These are phyloP conservation scores for Boletus tylopilopsis DNA, from an alignment of 768 basidiomycete species.

Conservation along the genomic window DNA sequence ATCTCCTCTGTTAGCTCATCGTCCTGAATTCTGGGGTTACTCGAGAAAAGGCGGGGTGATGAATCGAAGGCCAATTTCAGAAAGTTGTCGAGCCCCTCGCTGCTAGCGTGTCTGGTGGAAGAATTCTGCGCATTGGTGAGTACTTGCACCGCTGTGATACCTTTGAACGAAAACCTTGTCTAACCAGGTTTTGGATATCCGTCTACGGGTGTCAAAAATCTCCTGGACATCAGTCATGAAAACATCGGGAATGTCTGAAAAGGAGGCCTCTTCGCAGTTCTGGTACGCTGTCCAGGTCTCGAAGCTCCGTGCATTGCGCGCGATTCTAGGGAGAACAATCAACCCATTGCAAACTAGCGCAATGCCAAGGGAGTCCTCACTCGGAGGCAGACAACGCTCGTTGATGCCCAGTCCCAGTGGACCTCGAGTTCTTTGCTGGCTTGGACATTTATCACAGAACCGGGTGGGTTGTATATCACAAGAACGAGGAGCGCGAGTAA, in stretches of 20 bases:
- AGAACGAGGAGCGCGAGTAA: too few relatives aligned
- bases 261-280: constrained; percentile 46
- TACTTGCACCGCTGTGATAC: not conserved
- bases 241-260: constrained; percentile 40
- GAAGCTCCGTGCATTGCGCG: constrained; percentile 44
- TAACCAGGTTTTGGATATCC: constrained; percentile 41
- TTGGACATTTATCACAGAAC: constrained; percentile 27
- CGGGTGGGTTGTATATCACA: too few relatives aligned
- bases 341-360: not conserved
- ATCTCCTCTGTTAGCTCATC: constrained; percentile 36
- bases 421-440: constrained; percentile 10
- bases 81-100: constrained; percentile 20
- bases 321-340: constrained; percentile 36
- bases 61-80: constrained; percentile 30
- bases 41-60: constrained; percentile 40
- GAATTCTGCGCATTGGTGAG: constrained; percentile 7
- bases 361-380: constrained; percentile 24
- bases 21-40: constrained; percentile 15
- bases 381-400: constrained; percentile 47
- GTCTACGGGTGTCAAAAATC: constrained; percentile 37
- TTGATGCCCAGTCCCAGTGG: constrained; percentile 17
- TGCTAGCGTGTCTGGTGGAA: constrained; percentile 4
- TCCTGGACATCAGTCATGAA: constrained; percentile 33
- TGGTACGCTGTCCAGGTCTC: constrained; percentile 52
- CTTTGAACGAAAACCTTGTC: constrained; percentile 31